Evolutionary conservation across 192 early-diverging fungal genomes (phyloP), one percentile per base, ranked within the genome.

Genomic region (Cladochytrium replicatum): DNA sequence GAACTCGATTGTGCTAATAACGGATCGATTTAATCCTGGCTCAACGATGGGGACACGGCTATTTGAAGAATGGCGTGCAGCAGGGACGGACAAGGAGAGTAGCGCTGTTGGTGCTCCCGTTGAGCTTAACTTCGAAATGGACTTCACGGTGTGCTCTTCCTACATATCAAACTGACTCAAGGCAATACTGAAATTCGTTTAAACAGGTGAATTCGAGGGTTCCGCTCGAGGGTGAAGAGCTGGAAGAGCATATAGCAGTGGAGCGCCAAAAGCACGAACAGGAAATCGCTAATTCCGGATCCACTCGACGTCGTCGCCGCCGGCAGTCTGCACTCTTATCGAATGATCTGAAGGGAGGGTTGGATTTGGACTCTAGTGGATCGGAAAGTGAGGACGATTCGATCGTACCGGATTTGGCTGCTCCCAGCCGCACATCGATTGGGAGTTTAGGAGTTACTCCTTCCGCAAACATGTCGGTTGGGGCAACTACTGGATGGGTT

Each of bases 191-290:
- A 17, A 13, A 37, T 44, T 26, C 22, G 43, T 61, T n/a, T 5
- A 62, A 17, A 6, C 29, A 67, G 64, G 29, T 56, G 19, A 58
- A 80, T 34, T 54, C 63, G 29, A 75, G 81, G 21, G 82, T 93
- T 0, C 78, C 83, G 6, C 65, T 99, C n/a, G 79, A 89, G 57
- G 95, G 95, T 28, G 66, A 67, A 19, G 95, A 97, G 57, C 64
- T 99, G 31, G 72, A 72, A 1, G 77, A 82, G 26, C 84, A 77
- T 59, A 61, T 75, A 30, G 75, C 67, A 2, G 66, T 67, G 29
- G 75, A 85, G 58, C 69, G 71, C 57, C 81, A 80, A 5, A 61
- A 68, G 30, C 59, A 61, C 21, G 84, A 91, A 60, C 66, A 82
- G 27, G 87, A 89, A 46, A 84, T 81, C 79, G 1, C 58, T 79